Conservation (phyloP, 768 basidiomycete species). For the Sarcomyxa edulis region DNA sequence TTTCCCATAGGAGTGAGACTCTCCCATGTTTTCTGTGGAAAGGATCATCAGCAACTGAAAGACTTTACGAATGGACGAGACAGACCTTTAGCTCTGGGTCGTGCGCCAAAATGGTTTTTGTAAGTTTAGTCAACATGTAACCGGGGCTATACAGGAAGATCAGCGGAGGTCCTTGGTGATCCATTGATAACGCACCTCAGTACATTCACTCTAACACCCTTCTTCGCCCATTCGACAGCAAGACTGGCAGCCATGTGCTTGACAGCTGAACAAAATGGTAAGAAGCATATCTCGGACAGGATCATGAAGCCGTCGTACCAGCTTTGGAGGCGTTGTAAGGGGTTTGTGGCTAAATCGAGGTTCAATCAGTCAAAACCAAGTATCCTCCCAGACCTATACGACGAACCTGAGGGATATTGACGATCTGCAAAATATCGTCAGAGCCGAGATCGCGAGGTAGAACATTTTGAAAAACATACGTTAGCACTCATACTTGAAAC, state of each 20-base stretch:
- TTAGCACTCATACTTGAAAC: conserved; percentile 90
- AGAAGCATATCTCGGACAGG: background rate
- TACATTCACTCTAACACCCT: conserved; percentile 81
- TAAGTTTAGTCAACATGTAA: conserved; percentile 92
- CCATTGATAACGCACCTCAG: conserved; percentile 41
- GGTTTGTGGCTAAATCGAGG: conserved; percentile 62
- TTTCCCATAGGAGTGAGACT: conserved; percentile 81
- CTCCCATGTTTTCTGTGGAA: conserved; percentile 73
- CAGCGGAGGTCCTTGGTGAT: background rate
- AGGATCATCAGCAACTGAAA: conserved; percentile 5
- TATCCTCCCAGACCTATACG: background rate
- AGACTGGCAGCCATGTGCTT: conserved; percentile 91
- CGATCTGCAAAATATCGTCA: conserved; percentile 43
- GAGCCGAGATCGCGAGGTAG: conserved; percentile 5
- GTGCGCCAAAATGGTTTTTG: conserved; percentile 72
- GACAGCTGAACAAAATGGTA: conserved; percentile 48
- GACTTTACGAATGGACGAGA: conserved; percentile 3
- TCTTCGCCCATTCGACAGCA: conserved; percentile 94
- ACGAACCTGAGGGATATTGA: conserved; percentile 82
- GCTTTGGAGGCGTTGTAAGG: conserved; percentile 97
- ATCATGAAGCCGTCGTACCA: conserved; percentile 33
- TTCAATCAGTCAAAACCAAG: background rate
- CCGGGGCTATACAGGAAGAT: conserved; percentile 56
- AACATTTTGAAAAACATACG: conserved; percentile 49
- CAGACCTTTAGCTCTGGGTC: conserved; percentile 71